Evolutionary conservation across 2,329 filamentous ascomycete genomes (phyloP), one percentile per base, ranked within the genome.

Genomic region (Beauveria medogensis): DNA sequence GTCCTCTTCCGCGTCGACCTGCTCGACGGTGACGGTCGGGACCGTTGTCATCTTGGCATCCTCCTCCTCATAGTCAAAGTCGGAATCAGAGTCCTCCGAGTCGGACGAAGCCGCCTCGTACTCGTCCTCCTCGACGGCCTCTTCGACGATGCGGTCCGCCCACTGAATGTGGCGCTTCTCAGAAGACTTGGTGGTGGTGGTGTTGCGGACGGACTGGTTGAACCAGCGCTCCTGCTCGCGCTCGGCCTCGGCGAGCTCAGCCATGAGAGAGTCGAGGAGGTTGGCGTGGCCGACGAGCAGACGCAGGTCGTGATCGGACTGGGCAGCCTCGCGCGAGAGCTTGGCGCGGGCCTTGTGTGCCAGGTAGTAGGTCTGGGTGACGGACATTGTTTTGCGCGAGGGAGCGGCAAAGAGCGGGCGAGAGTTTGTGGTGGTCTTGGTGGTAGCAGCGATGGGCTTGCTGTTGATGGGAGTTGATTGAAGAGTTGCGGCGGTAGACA

Each of bases 291-390:
- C 94, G 69, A 99, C 94, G 63, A 99, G 89, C 51, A 95, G 86
- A 72, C 93, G 88, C 65, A 99, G 90, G 81, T 97, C 87, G 83
- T 97, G 94, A 74, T 97, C 93, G 69, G 91, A 82, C 71, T 89
- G 88, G 76, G 87, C 86, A 80, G 94, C 94, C 80, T 97, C 93
- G 66, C 83, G 85, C 67, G 92, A 92, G 72, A 99, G 92, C 91
- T 99, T 99, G 69, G 88, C 89, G 75, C 94, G 87, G 73, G 94
- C 94, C 77, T 92, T 93, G 82, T 96, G 92, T 74, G 94, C 94
- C 70, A 97, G 89, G 81, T 91, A 96, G 88, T 97, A 99, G 64
- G 93, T 97, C 79, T 97, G 92, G 30, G 93, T 95, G 80, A 97
- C 89, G 74, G 90, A 95, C 94, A 97, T 97, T 79, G 89, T 92